These are phyloP conservation scores for Alternaria sp. DNA, from an alignment of 2,329 filamentous ascomycete species.

Conservation along the genomic window DNA sequence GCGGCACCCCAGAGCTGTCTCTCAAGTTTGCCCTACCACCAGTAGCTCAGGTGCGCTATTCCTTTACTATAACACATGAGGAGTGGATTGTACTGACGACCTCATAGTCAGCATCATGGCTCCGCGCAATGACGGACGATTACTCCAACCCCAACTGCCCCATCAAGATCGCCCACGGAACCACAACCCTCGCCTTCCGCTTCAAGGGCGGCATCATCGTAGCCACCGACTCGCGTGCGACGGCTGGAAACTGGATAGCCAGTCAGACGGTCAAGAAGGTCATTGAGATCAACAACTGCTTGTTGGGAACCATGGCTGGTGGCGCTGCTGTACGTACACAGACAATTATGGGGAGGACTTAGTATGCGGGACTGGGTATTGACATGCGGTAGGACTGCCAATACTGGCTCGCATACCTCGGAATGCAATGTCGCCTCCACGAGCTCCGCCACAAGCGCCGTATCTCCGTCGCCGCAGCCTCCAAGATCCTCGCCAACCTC, in stretches of 20 bases:
- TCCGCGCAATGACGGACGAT: conserved; percentile 96
- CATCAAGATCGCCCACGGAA: conserved; percentile 99
- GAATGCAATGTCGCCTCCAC: conserved; percentile 98
- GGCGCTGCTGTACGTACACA: conserved; percentile 75
- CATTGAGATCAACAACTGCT: conserved; percentile 93
- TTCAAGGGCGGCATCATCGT: conserved; percentile 99
- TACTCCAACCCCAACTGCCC: conserved; percentile 94
- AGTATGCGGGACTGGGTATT: neutral
- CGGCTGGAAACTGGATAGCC: conserved; percentile 98
- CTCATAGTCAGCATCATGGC: conserved; percentile 85
- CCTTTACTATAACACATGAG: neutral
- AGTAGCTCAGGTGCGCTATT: conserved; percentile 73
- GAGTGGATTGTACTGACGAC: conserved; percentile 5
- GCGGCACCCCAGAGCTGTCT: conserved; percentile 76
- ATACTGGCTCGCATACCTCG: conserved; percentile 99
- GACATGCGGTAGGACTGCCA: conserved; percentile 78
- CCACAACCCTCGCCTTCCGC: conserved; percentile 95
- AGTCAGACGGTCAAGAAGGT: conserved; percentile 99
- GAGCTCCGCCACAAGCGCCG: conserved; percentile 99
- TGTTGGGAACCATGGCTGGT: conserved; percentile 97
- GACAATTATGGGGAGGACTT: neutral
- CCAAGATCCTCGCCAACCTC: conserved; percentile 97
- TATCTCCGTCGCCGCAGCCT: conserved; percentile 95
- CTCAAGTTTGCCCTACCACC: conserved; percentile 96
- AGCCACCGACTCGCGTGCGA: conserved; percentile 95